phyloP scores from a whole-genome alignment of 768 basidiomycete species.

The Boletus subcaerulescens region DNA sequence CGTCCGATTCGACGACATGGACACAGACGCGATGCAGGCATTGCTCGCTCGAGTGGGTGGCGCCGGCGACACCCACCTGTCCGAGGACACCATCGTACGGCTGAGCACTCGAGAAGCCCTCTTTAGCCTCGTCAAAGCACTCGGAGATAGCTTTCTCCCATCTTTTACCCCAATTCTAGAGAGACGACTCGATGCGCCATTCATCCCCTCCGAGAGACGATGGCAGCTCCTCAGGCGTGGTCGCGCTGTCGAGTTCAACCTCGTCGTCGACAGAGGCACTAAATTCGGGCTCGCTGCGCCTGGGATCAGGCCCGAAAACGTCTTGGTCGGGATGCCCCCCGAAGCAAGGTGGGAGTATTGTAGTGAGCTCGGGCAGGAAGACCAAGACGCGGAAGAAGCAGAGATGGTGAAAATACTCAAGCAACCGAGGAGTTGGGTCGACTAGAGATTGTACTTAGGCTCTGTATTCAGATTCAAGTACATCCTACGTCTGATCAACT shows the following conservation, averaged over 20 bases:
- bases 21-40: constrained; percentile 25
- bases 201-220: constrained; percentile 29
- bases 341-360: constrained; percentile 70
- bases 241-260: constrained; percentile 58
- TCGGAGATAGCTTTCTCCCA: constrained; percentile 44
- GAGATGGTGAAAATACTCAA: constrained; percentile 49
- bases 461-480: no score
- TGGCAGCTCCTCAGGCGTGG: constrained; percentile 56
- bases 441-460: neutral
- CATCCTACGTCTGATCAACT: no score
- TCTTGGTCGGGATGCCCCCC: constrained; percentile 64
- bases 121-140: constrained; percentile 43
- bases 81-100: constrained; percentile 5
- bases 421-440: constrained; percentile 18
- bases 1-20: constrained; percentile 56
- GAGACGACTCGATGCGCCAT: constrained; percentile 32
- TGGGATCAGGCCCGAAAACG: constrained; percentile 59
- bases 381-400: constrained; percentile 46
- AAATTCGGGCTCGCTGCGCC: constrained; percentile 63
- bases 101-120: constrained; percentile 35
- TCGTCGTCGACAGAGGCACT: constrained; percentile 67
- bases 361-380: constrained; percentile 49
- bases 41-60: constrained; percentile 15
- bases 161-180: constrained; percentile 46
- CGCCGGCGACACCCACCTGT: neutral